These are phyloP conservation scores for Phytophthora uliginosa DNA, from an alignment of 352 stramenopile genomes.

Conservation along the genomic window DNA sequence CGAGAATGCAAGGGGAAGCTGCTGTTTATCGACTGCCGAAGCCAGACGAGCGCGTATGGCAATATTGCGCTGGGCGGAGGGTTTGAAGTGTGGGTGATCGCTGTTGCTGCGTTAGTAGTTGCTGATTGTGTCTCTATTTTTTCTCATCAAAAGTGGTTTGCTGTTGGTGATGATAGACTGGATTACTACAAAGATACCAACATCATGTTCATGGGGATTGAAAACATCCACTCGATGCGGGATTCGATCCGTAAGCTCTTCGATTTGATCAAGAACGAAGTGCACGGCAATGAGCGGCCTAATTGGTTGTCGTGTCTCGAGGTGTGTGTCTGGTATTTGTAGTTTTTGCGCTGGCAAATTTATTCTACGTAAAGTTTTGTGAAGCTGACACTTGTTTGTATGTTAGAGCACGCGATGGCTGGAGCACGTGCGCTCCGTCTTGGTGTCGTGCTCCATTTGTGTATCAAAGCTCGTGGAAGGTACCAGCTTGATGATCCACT, in stretches of 20 bases:
- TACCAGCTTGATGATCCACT: constrained; percentile 98
- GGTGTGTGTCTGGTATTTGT: constrained; percentile 36
- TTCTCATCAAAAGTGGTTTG: constrained; percentile 24
- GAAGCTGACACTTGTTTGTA: constrained; percentile 3
- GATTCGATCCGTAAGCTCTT: constrained; percentile 87
- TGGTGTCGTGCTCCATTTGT: constrained; percentile 94
- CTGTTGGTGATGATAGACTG: constrained; percentile 31
- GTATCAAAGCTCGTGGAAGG: constrained; percentile 91
- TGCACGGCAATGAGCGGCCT: constrained; percentile 76
- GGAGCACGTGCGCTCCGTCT: constrained; percentile 81
- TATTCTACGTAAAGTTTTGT: constrained; percentile 3
- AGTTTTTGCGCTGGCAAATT: not conserved
- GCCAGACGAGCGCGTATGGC: constrained; percentile 88
- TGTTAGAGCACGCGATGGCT: constrained; percentile 79
- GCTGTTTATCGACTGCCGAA: constrained; percentile 86
- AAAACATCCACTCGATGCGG: constrained; percentile 95
- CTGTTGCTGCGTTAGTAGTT: constrained; percentile 1
- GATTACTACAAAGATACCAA: constrained; percentile 87
- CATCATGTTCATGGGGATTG: constrained; percentile 91
- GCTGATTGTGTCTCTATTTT: constrained; percentile 9
- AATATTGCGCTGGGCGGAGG: constrained; percentile 85
- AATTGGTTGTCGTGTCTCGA: constrained; percentile 88
- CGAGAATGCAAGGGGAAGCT: constrained; percentile 69
- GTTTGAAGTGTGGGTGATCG: constrained; percentile 82
- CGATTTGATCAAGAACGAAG: constrained; percentile 89